Evolutionary conservation across 768 basidiomycete species (phyloP), one percentile per base, ranked within the genome.

Genomic region (Neoboletus subvelutipes): DNA sequence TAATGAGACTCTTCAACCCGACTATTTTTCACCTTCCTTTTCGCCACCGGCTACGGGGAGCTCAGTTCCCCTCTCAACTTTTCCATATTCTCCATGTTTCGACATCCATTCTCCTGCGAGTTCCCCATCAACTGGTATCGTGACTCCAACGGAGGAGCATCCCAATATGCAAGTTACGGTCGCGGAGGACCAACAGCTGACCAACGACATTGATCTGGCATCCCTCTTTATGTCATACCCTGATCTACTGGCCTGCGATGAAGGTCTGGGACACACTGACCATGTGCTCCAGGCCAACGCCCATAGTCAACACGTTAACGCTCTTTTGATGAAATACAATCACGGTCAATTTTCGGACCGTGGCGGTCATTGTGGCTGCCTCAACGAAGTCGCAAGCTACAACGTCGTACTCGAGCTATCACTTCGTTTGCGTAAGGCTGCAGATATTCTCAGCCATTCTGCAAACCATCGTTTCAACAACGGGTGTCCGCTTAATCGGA

Each of bases 361-460:
- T n/a, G n/a, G n/a, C 15, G 73, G 73, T 17, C 80, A 83, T 50
- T 87, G 86, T 59, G 81, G 79, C 5, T 88, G 86, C 64, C 73
- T 87, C 28, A 75, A 78, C 52, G 85, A 87, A 57, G 63, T 76
- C 10, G 63, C 75, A 20, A 80, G 73, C 62, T 87, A 88, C 64
- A 81, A 73, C 53, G 79, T 78, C n/a, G 74, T 85, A 22, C 77
- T 87, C 12, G 85, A 88, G 62, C 73, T 88, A n/a, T 87, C 85
- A 2, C 71, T 86, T 31, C 77, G 83, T 50, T 77, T 88, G 22
- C 78, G 85, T 24, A 83, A 79, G 62, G 84, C 83, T 12, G 78
- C 81, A n/a, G 77, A 83, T 51, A 72, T 80, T 39, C 78, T 88
- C 40, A 73, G 77, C 12, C 80, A 75, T 40, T 80, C 80, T 17